Conservation (phyloP, 345 rosid genomes). For the Aethionema arabicum region DNA sequence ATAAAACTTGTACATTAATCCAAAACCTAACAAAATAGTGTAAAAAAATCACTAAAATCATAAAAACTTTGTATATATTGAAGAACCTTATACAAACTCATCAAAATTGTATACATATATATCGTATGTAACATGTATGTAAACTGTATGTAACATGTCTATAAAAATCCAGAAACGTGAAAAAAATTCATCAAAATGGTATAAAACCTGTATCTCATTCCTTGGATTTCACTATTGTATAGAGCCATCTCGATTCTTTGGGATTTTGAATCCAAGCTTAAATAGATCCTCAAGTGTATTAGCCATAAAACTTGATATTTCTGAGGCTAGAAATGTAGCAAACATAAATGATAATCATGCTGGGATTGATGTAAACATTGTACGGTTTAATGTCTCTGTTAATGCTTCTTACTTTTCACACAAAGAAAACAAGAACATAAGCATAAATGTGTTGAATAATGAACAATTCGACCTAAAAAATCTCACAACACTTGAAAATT, state of each 20-base stretch:
- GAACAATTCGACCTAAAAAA: constrained; percentile 29
- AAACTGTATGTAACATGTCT: no score
- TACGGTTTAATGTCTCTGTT: constrained; percentile 34
- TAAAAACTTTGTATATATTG: no score
- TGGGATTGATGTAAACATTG: constrained; percentile 54
- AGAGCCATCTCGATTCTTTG: constrained; percentile 37
- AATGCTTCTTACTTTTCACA: constrained; percentile 46
- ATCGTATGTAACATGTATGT: no score
- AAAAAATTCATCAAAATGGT: no score
- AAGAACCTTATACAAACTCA: no score
- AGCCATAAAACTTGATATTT: constrained; percentile 58
- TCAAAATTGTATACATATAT: no score
- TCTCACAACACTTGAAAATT: no score
- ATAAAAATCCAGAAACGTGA: no score
- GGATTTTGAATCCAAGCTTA: constrained; percentile 42
- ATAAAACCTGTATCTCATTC: constrained; percentile 31
- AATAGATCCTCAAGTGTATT: constrained; percentile 44
- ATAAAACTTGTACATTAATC: no score
- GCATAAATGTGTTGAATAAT: constrained; percentile 41
- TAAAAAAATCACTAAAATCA: no score
- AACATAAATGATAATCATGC: constrained; percentile 59
- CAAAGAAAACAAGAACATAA: constrained; percentile 21
- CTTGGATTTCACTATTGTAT: constrained; percentile 13
- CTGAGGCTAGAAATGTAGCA: constrained; percentile 38
- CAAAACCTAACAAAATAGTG: no score